Percentiles rank a stretch among this genome's conserved stretches.
Evolutionary conservation across 2,329 filamentous ascomycete genomes (phyloP).

Genomic region (Diaporthe ilicicola): DNA sequence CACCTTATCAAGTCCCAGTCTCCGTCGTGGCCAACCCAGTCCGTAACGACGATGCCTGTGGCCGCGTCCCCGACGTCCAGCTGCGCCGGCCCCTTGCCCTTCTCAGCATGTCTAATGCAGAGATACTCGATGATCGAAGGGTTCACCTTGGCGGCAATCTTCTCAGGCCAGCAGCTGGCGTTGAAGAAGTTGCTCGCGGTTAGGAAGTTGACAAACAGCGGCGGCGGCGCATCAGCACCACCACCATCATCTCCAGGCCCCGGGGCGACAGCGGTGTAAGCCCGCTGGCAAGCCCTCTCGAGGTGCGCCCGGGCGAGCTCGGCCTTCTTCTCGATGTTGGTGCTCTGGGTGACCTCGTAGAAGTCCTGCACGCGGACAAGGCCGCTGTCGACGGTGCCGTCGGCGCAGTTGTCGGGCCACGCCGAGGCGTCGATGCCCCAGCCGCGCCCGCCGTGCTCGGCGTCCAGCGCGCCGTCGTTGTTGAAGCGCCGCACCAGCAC

Average conservation of each 20-base stretch:
- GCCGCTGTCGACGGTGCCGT: constrained; percentile 75
- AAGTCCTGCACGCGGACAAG: constrained; percentile 91
- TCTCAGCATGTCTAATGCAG: constrained; percentile 63
- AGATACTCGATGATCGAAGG: constrained; percentile 74
- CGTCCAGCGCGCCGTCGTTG: constrained; percentile 64
- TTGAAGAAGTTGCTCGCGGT: constrained; percentile 96
- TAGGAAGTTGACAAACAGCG: constrained; percentile 83
- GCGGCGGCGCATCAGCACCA: constrained; percentile 18
- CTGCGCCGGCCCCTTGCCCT: constrained; percentile 57
- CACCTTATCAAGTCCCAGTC: constrained; percentile 92
- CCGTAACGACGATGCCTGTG: constrained; percentile 89
- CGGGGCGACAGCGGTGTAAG: constrained; percentile 51
- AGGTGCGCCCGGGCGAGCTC: constrained; percentile 77
- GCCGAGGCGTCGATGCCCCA: constrained; percentile 68
- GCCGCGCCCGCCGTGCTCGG: constrained; percentile 58
- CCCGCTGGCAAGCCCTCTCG: constrained; percentile 69
- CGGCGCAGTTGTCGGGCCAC: constrained; percentile 91
- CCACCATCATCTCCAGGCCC: background rate
- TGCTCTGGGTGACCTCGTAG: constrained; percentile 82
- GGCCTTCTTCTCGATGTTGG: constrained; percentile 84
- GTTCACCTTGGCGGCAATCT: constrained; percentile 87
- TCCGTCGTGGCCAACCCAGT: constrained; percentile 87
- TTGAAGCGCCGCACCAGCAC: constrained; percentile 84
- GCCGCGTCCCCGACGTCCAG: constrained; percentile 72
- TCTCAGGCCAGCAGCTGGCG: constrained; percentile 89